Evolutionary conservation across 257 asterid genomes (phyloP).

Genomic region (Petunia secreta): DNA sequence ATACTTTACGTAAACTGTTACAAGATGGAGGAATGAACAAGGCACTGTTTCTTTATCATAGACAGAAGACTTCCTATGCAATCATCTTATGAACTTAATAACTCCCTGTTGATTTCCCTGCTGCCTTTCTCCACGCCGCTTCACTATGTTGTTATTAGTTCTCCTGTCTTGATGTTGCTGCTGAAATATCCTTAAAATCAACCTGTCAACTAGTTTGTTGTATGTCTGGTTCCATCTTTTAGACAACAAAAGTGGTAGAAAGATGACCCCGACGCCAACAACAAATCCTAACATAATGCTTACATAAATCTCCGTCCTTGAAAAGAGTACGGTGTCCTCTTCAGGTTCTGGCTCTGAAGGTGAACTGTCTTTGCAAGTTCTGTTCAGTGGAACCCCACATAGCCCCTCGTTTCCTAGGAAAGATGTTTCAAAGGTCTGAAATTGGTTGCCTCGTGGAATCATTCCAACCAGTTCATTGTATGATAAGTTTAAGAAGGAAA

Average conservation of each 20-base stretch:
- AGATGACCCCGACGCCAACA: slow-evolving; percentile 28
- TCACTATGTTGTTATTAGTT: background rate
- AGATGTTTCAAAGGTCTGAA: slow-evolving; percentile 36
- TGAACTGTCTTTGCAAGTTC: slow-evolving; percentile 11
- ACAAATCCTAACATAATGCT: slow-evolving; percentile 30
- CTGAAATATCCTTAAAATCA: slow-evolving; percentile 22
- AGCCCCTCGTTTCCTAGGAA: slow-evolving; percentile 40
- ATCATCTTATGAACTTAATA: background rate
- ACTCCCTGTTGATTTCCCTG: slow-evolving; percentile 12
- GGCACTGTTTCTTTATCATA: no score
- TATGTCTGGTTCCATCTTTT: slow-evolving; percentile 25
- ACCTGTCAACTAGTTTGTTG: slow-evolving; percentile 20
- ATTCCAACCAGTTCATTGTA: slow-evolving; percentile 39
- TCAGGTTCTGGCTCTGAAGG: slow-evolving; percentile 12
- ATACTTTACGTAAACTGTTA: background rate
- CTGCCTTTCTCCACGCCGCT: background rate
- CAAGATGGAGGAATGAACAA: no score
- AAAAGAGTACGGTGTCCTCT: background rate
- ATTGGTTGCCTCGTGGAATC: slow-evolving; percentile 45
- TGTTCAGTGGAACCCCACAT: slow-evolving; percentile 36
- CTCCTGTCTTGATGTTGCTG: background rate
- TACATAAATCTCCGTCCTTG: slow-evolving; percentile 24
- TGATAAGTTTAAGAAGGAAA: slow-evolving; percentile 45
- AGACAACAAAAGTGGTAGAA: slow-evolving; percentile 25
- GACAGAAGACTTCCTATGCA: no score